A percentile compares a stretch with the other conserved stretches of the same genome.
Conservation (phyloP, 2,329 filamentous ascomycete genomes). For the Myriosclerotinia curreyana region DNA sequence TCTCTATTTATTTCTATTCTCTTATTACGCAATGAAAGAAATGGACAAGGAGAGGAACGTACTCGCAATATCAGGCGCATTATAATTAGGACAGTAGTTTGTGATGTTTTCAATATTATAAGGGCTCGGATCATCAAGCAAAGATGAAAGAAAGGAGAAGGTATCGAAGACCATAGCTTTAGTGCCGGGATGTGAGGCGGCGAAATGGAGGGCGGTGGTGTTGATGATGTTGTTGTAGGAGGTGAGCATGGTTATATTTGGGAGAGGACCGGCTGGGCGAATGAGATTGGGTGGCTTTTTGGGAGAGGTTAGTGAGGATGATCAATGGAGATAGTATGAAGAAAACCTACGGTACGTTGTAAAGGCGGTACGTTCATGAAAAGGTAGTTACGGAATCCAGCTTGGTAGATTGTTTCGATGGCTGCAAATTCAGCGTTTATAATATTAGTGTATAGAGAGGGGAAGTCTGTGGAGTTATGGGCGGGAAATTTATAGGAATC, state of each 20-base stretch:
- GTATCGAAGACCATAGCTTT: constrained; percentile 47
- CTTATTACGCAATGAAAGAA: neutral
- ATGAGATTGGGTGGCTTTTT: constrained; percentile 34
- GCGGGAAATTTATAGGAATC: constrained; percentile 43
- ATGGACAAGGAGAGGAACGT: neutral
- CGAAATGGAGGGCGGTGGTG: constrained; percentile 25
- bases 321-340: neutral
- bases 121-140: constrained; percentile 43
- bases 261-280: constrained; percentile 39
- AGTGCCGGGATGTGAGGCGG: constrained; percentile 36
- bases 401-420: constrained; percentile 43
- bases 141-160: constrained; percentile 43
- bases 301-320: neutral
- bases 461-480: constrained; percentile 44
- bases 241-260: constrained; percentile 47
- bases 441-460: constrained; percentile 45
- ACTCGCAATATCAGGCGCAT: constrained; percentile 46
- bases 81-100: constrained; percentile 45
- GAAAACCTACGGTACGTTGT: constrained; percentile 41
- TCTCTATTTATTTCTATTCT: neutral
- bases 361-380: constrained; percentile 53
- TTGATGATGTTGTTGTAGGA: constrained; percentile 46
- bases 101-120: constrained; percentile 49
- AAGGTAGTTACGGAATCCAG: constrained; percentile 47
- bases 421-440: constrained; percentile 44